Percentiles rank a stretch among this genome's conserved stretches.
Evolutionary conservation across 441 rosid species (phyloP).

Genomic region (Syzygium syzygioides): DNA sequence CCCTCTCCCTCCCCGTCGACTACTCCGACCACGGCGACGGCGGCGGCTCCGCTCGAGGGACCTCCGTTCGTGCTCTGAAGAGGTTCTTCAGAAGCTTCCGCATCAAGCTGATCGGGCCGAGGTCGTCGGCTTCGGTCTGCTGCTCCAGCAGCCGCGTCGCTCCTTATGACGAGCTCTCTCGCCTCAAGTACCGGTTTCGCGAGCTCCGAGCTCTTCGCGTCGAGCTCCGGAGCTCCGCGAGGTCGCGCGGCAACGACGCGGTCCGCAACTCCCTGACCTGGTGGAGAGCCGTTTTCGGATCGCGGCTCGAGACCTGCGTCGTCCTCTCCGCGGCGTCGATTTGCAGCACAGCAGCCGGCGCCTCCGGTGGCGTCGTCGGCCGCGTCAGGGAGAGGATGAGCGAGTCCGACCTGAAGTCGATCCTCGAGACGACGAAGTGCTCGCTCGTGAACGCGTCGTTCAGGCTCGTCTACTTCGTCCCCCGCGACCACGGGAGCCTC

Average conservation of each 20-base stretch:
- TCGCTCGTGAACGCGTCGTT: not conserved
- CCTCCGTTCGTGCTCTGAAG: not conserved
- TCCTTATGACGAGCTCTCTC: not conserved
- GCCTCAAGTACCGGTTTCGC: not conserved
- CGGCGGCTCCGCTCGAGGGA: not conserved
- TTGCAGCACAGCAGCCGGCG: not conserved
- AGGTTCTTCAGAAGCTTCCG: not conserved
- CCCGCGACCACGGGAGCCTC: not conserved
- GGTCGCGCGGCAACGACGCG: not conserved
- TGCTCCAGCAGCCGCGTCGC: not conserved
- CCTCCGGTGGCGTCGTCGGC: not conserved
- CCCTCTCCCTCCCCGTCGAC: conserved; percentile 20
- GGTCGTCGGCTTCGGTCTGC: not conserved
- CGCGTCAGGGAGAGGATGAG: not conserved
- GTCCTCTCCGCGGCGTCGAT: not conserved
- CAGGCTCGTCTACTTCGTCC: not conserved
- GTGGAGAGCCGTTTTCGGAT: not conserved
- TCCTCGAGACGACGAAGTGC: not conserved
- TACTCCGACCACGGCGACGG: not conserved
- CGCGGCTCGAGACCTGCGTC: not conserved
- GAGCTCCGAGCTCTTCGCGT: not conserved
- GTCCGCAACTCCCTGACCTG: not conserved
- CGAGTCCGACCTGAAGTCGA: not conserved
- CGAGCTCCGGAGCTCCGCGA: not conserved
- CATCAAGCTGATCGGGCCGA: not conserved